Evolutionary conservation across 163 green algal genomes (phyloP).

Genomic region (Prototheca cutis): DNA sequence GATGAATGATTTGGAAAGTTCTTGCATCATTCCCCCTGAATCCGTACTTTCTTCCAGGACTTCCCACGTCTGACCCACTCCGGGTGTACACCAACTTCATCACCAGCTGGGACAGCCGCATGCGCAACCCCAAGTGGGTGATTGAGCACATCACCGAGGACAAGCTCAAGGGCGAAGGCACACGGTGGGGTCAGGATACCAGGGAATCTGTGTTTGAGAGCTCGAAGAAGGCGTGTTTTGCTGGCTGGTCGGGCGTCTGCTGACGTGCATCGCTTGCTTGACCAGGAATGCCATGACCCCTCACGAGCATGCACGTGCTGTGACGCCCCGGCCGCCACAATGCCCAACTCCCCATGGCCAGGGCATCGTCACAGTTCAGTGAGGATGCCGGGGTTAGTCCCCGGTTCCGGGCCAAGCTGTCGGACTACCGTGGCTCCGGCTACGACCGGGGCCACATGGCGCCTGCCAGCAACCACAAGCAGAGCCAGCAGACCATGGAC

Average conservation of each 20-base stretch:
- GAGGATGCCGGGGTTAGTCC: slow-evolving; percentile 61
- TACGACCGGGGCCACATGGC: slow-evolving; percentile 91
- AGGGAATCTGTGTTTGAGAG: no score
- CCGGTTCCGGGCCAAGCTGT: slow-evolving; percentile 60
- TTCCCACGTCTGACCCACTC: slow-evolving; percentile 49
- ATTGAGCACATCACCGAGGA: slow-evolving; percentile 67
- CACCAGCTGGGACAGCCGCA: slow-evolving; percentile 55
- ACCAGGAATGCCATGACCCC: no score
- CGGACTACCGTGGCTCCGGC: slow-evolving; percentile 61
- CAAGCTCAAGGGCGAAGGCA: slow-evolving; percentile 35
- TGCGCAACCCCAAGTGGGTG: slow-evolving; percentile 80
- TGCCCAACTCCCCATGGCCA: no score
- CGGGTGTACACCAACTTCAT: slow-evolving; percentile 60
- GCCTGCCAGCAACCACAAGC: slow-evolving; percentile 73
- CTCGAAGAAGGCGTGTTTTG: no score
- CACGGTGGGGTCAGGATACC: no score
- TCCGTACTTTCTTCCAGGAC: slow-evolving; percentile 31
- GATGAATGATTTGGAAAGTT: not conserved
- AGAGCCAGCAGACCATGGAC: slow-evolving; percentile 61
- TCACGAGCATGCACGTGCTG: no score
- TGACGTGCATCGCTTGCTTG: no score
- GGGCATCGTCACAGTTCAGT: slow-evolving; percentile 61
- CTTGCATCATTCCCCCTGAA: not conserved
- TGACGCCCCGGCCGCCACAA: no score
- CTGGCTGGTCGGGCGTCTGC: no score